A percentile compares a stretch with the other conserved stretches of the same genome.
Conservation (phyloP, 495 filamentous ascomycete species). For the Antarctomyces pellizariae region DNA sequence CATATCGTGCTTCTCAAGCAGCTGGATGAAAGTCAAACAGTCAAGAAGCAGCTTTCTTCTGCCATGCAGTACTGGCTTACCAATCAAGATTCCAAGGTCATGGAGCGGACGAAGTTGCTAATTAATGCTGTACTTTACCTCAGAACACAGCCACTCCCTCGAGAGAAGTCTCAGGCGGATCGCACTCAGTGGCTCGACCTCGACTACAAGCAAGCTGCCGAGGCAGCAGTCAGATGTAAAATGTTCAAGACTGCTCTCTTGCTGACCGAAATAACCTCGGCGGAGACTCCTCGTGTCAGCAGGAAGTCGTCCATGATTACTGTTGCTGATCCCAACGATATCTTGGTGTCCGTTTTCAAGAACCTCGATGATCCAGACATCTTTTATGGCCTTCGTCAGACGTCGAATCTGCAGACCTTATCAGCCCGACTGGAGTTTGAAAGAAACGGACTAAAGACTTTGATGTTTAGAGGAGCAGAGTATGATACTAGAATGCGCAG, state of each 20-base stretch:
- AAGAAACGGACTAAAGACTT: constrained; percentile 61
- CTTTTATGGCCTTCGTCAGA: constrained; percentile 81
- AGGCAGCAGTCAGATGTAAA: constrained; percentile 55
- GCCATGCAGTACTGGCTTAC: constrained; percentile 26
- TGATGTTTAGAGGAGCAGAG: constrained; percentile 78
- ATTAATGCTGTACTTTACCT: constrained; percentile 74
- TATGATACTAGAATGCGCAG: constrained; percentile 61
- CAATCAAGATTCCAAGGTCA: constrained; percentile 16
- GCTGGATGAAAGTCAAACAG: constrained; percentile 21
- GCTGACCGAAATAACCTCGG: constrained; percentile 50
- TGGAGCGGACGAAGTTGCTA: constrained; percentile 30
- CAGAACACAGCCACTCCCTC: constrained; percentile 49
- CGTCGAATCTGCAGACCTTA: constrained; percentile 47
- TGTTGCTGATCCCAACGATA: constrained; percentile 32
- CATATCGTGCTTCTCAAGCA: constrained; percentile 48
- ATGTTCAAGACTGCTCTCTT: constrained; percentile 73
- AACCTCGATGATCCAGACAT: constrained; percentile 88
- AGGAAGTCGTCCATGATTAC: constrained; percentile 42
- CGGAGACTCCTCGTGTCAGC: constrained; percentile 28
- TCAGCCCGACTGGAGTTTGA: constrained; percentile 80
- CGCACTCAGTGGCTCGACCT: constrained; percentile 70
- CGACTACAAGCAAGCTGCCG: constrained; percentile 45
- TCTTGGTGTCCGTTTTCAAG: constrained; percentile 61
- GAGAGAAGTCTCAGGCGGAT: constrained; percentile 54
- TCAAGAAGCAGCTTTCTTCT: constrained; percentile 24